phyloP scores from a whole-genome alignment of 768 basidiomycete species.

The Lentinus brumalis region DNA sequence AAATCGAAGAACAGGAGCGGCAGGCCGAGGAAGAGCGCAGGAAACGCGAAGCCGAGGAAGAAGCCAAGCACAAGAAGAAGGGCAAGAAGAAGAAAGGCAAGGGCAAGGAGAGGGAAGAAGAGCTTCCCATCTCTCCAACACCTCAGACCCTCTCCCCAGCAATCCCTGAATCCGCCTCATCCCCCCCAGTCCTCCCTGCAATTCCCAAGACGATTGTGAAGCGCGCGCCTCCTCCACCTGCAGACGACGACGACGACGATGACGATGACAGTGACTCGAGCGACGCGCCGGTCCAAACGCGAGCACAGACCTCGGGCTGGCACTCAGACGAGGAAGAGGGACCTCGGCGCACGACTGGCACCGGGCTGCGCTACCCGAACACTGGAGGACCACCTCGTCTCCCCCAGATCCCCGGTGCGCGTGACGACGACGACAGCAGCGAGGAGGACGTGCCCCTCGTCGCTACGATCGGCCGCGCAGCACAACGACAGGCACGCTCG shows the following conservation, averaged over 20 bases:
- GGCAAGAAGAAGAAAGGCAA: slow-evolving; percentile 49
- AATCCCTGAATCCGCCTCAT: slow-evolving; percentile 8
- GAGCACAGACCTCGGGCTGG: slow-evolving; percentile 26
- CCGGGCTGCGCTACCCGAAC: slow-evolving; percentile 53
- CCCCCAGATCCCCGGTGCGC: slow-evolving; percentile 18
- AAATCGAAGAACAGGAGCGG: slow-evolving; percentile 73
- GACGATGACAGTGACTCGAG: slow-evolving; percentile 60
- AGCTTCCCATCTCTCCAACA: slow-evolving; percentile 1
- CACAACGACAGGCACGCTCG: slow-evolving; percentile 43
- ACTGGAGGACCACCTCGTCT: slow-evolving; percentile 21
- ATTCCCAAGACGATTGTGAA: slow-evolving; percentile 37
- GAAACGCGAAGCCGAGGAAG: slow-evolving; percentile 48
- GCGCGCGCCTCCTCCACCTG: slow-evolving; percentile 33
- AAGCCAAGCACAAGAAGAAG: slow-evolving; percentile 42
- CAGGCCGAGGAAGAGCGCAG: slow-evolving; percentile 54
- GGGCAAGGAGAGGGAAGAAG: slow-evolving; percentile 43
- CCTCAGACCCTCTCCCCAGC: slow-evolving; percentile 10
- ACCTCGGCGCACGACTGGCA: slow-evolving; percentile 59
- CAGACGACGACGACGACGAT: slow-evolving; percentile 44
- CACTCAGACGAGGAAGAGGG: slow-evolving; percentile 70
- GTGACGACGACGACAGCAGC: slow-evolving; percentile 50
- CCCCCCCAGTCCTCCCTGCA: slow-evolving; percentile 34
- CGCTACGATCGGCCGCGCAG: slow-evolving; percentile 58
- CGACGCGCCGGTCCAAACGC: slow-evolving; percentile 14
- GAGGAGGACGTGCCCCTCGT: slow-evolving; percentile 83